Evolutionary conservation across 352 stramenopile species (phyloP).

Genomic region (Globisporangium splendens): DNA sequence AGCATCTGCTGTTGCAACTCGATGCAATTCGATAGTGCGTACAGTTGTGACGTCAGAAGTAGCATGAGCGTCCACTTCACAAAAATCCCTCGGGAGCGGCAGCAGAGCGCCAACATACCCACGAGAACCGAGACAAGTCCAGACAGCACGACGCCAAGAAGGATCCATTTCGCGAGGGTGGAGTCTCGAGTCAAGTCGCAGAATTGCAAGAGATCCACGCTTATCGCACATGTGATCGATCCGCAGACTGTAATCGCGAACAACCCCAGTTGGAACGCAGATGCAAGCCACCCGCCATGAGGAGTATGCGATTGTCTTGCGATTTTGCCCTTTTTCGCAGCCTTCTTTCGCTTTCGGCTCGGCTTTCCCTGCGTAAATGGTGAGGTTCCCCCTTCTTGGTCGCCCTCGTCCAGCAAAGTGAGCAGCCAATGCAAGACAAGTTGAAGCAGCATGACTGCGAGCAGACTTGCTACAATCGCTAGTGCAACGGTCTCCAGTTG

Average conservation of each 20-base stretch:
- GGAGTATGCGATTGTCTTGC: neutral
- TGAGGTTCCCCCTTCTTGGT: neutral
- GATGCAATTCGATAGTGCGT: conserved; percentile 14
- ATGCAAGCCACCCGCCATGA: neutral
- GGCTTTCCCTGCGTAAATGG: neutral
- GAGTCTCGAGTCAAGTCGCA: conserved; percentile 13
- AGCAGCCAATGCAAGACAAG: conserved; percentile 7
- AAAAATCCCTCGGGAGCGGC: conserved; percentile 11
- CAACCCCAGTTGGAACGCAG: conserved; percentile 2
- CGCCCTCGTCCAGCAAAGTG: conserved; percentile 3
- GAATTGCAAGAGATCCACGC: conserved; percentile 21
- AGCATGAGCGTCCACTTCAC: conserved; percentile 30
- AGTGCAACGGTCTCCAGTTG: conserved; percentile 1
- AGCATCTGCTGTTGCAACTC: conserved; percentile 3
- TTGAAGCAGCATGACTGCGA: conserved; percentile 5
- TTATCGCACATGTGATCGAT: conserved; percentile 16
- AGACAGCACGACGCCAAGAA: conserved; percentile 4
- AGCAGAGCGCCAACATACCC: conserved; percentile 19
- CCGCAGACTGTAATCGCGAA: conserved; percentile 4
- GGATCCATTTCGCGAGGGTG: neutral
- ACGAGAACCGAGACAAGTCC: conserved; percentile 3
- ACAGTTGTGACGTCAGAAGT: conserved; percentile 24
- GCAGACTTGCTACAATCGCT: conserved; percentile 1
- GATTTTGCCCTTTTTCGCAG: neutral
- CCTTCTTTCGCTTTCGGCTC: conserved; percentile 1